Evolutionary conservation across 495 filamentous ascomycete species (phyloP).

Genomic region (Oidiodendron maius): DNA sequence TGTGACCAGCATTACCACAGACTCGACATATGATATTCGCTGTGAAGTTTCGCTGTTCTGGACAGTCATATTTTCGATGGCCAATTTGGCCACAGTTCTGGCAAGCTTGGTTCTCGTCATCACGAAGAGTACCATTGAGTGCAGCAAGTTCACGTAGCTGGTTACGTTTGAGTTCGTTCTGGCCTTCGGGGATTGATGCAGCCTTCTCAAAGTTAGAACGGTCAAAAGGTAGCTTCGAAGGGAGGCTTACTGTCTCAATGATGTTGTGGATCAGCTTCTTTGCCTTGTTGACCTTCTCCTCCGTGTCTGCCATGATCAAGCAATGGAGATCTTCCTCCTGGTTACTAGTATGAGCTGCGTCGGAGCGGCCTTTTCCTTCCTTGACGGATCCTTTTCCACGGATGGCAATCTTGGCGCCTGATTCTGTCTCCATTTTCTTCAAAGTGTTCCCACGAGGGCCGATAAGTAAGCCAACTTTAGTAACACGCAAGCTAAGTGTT

Average conservation of each 20-base stretch:
- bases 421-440: conserved; percentile 99
- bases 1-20: conserved; percentile 91
- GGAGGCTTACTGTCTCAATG: conserved; percentile 81
- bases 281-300: conserved; percentile 97
- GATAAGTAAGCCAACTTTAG: conserved; percentile 99
- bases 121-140: conserved; percentile 94
- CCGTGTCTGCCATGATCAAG: conserved; percentile 97
- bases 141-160: conserved; percentile 96
- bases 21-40: conserved; percentile 99
- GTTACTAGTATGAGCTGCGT: conserved; percentile 97
- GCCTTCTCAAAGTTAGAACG: conserved; percentile 52
- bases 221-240: not conserved
- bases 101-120: conserved; percentile 98
- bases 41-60: conserved; percentile 94
- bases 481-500: conserved; percentile 83
- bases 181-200: conserved; percentile 94
- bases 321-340: conserved; percentile 99
- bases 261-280: conserved; percentile 96
- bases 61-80: conserved; percentile 98
- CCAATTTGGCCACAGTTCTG: conserved; percentile 99
- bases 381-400: conserved; percentile 99
- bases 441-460: conserved; percentile 98
- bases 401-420: conserved; percentile 95
- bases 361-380: conserved; percentile 97
- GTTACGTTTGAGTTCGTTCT: conserved; percentile 97